phyloP scores from a whole-genome alignment of 768 basidiomycete species.

The Cystobasidium ongulense region DNA sequence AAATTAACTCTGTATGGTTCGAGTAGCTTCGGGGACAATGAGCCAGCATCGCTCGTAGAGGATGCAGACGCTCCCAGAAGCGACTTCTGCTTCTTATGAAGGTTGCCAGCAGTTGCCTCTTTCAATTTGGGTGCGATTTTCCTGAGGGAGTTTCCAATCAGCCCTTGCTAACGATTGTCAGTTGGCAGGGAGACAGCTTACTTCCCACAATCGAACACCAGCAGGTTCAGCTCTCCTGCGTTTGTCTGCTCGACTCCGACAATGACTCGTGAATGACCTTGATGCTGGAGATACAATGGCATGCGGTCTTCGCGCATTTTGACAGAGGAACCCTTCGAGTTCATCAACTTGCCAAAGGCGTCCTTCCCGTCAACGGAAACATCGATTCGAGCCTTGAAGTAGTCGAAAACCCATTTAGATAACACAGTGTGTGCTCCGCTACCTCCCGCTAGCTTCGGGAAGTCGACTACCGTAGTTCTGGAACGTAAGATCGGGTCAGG shows the following conservation, averaged over 20 bases:
- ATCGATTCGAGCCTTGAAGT: conserved; percentile 31
- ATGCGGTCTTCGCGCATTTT: conserved; percentile 8
- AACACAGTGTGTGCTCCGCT: conserved; percentile 24
- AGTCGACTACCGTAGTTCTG: conserved; percentile 38
- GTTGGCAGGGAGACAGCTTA: conserved; percentile 11
- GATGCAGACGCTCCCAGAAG: not conserved
- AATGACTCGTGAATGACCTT: conserved; percentile 39
- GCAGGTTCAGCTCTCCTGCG: conserved; percentile 27
- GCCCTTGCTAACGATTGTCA: not conserved
- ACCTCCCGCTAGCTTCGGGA: conserved; percentile 25
- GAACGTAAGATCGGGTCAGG: not conserved
- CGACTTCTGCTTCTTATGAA: not conserved
- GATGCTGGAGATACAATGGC: conserved; percentile 41
- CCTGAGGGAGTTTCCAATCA: not conserved
- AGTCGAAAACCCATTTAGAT: conserved; percentile 34
- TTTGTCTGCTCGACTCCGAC: conserved; percentile 37
- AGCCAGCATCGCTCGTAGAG: not conserved
- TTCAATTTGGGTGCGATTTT: not conserved
- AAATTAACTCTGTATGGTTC: conserved; percentile 16
- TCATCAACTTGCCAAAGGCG: conserved; percentile 14
- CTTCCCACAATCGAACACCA: conserved; percentile 39
- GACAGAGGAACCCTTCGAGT: conserved; percentile 6
- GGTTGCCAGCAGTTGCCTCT: not conserved
- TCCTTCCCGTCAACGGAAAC: not conserved
- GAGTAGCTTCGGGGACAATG: not conserved